Conservation (phyloP, 257 asterid species). For the Solanum arcanum region DNA sequence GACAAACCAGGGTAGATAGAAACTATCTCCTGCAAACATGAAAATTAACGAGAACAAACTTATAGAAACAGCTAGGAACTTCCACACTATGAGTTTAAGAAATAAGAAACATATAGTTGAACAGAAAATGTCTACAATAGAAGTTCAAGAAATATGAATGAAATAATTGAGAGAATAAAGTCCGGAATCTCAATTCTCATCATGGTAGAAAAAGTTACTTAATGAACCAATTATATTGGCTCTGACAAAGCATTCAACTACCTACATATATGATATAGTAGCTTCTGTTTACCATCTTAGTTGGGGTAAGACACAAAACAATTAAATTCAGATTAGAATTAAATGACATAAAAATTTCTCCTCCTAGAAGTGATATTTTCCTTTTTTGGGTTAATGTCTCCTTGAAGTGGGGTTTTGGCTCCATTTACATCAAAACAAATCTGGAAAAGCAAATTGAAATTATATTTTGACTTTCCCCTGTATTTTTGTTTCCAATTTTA, state of each 20-base stretch:
- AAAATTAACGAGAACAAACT: not conserved
- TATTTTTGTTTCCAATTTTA: not conserved
- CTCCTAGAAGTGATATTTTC: not conserved
- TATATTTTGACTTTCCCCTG: not conserved
- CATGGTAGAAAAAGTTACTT: not conserved
- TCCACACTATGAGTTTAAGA: not conserved
- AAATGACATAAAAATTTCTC: not conserved
- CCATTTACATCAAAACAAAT: not conserved
- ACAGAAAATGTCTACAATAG: not conserved
- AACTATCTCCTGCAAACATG: constrained; percentile 17
- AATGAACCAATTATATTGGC: not conserved
- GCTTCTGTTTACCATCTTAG: not conserved
- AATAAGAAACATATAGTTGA: not conserved
- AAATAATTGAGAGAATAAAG: not conserved
- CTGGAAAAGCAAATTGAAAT: not conserved
- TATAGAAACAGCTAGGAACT: constrained; percentile 1
- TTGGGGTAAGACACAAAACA: not conserved
- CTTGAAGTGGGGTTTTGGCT: not conserved
- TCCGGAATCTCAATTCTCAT: too few species aligned
- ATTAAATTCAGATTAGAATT: not conserved
- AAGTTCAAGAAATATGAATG: not conserved
- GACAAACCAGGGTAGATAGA: not conserved
- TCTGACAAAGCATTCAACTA: not conserved
- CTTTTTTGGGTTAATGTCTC: not conserved
- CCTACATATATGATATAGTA: not conserved